Percentiles rank a stretch among this genome's conserved stretches.
These are phyloP conservation scores for Aspergillus uvarum DNA, from an alignment of 2,329 filamentous ascomycete species.

Conservation along the genomic window DNA sequence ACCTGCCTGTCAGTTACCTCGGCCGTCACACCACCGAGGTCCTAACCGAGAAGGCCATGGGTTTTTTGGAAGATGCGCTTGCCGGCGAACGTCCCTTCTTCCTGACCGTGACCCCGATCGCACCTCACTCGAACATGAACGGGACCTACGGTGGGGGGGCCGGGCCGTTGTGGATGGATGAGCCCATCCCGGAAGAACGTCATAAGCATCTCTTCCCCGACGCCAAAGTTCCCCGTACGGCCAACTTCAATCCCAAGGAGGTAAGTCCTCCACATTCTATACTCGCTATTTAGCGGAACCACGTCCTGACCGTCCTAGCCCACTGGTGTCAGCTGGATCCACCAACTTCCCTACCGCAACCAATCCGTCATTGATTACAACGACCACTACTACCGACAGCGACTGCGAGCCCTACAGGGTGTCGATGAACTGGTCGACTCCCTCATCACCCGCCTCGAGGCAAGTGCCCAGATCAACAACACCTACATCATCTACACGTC, in stretches of 20 bases:
- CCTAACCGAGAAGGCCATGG: constrained; percentile 56
- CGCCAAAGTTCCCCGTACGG: constrained; percentile 58
- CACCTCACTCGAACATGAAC: constrained; percentile 62
- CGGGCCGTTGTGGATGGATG: not conserved
- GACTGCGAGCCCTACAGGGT: constrained; percentile 52
- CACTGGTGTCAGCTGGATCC: constrained; percentile 49
- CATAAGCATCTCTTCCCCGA: constrained; percentile 62
- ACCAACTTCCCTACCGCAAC: constrained; percentile 44
- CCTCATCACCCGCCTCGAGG: constrained; percentile 44
- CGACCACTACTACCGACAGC: constrained; percentile 53
- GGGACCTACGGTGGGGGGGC: not conserved
- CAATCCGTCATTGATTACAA: constrained; percentile 51
- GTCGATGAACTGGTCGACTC: constrained; percentile 57
- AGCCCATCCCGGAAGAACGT: constrained; percentile 29
- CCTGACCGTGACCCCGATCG: constrained; percentile 63
- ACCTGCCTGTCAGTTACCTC: constrained; percentile 53
- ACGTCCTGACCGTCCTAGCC: constrained; percentile 24
- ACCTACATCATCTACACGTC: constrained; percentile 63
- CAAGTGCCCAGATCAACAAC: constrained; percentile 48
- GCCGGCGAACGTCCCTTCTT: constrained; percentile 62
- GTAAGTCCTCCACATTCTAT: not conserved
- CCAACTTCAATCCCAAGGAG: constrained; percentile 58
- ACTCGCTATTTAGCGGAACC: not conserved
- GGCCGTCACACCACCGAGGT: constrained; percentile 60
- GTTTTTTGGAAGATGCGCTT: constrained; percentile 62